Evolutionary conservation across 2,329 filamentous ascomycete species (phyloP), one percentile per base, ranked within the genome.

Genomic region (Colletotrichum plurivorum): DNA sequence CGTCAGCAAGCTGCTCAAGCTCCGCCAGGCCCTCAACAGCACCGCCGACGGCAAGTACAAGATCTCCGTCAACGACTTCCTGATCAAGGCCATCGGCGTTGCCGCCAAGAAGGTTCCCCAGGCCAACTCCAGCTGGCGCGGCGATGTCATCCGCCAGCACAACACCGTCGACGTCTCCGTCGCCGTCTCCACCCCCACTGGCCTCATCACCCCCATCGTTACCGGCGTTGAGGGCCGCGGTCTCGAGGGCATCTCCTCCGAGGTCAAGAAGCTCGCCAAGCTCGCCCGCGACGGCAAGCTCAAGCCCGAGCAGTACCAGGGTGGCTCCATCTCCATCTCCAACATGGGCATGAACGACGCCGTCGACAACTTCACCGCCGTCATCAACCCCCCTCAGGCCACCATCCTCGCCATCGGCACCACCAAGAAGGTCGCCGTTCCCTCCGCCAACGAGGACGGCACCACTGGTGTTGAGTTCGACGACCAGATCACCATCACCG

Each of bases 311-410:
- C 95, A 99, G 85, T 99, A 97, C 90, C 95, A 98, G 88, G 96
- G 96, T 65, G 96, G 96, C 81, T 97, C 94, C 81, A 97, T 99
- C 85, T 98, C 95, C 82, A 98, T 99, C 84, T 97, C 94, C 85
- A 99, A 99, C 90, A 97, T 99, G 96, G 96, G 96, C 83, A 99
- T 99, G 96, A 99, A 99, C 89, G 79, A 91, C 55, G 95, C 96
- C 58, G 92, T 99, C 72, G 95, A 98, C 84, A 90, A 95, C 81
- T 99, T 99, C 86, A 98, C 96, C 60, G 96, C 96, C 75, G 93
- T 99, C 79, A 97, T 99, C 89, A 99, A 99, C 90, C 96, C 97
- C 74, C 96, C 96, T 62, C 97, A 99, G 87, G 93, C 96, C 63
- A 93, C 91, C 79, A 99, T 99, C 81, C 88, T 99, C 72, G 95